A percentile compares a stretch with the other conserved stretches of the same genome.
These are phyloP conservation scores for Asterionellopsis glacialis DNA, from an alignment of 108 stramenopile species.

Conservation along the genomic window DNA sequence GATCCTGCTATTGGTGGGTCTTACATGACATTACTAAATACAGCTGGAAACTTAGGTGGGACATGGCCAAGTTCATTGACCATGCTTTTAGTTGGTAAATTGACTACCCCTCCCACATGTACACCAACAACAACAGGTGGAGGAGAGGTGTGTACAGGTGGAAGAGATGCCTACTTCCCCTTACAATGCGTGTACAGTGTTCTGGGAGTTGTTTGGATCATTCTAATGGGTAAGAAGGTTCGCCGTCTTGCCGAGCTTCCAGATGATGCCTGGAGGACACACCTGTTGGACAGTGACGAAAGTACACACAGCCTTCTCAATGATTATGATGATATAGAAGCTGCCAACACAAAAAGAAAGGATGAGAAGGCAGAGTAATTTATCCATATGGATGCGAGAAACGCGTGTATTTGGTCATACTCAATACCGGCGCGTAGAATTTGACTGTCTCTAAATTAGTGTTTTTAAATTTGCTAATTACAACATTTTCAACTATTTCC, in stretches of 20 bases:
- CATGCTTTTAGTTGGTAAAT: slow-evolving; percentile 73
- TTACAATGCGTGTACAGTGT: slow-evolving; percentile 60
- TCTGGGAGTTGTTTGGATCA: slow-evolving; percentile 70
- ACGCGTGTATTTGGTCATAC: too few species aligned
- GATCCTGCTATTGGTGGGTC: slow-evolving; percentile 98
- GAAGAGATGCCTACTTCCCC: slow-evolving; percentile 69
- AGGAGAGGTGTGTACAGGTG: slow-evolving; percentile 46
- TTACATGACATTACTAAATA: slow-evolving; percentile 99
- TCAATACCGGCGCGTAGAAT: too few species aligned
- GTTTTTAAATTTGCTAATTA: too few species aligned
- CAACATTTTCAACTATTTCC: too few species aligned
- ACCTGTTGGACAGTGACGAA: slow-evolving; percentile 48
- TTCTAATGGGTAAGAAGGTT: slow-evolving; percentile 55
- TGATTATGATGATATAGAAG: too few species aligned
- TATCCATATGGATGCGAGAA: too few species aligned
- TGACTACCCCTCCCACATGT: slow-evolving; percentile 44
- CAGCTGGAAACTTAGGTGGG: slow-evolving; percentile 91
- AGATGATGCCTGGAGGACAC: slow-evolving; percentile 85
- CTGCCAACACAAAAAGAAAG: too few species aligned
- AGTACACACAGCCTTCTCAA: too few species aligned
- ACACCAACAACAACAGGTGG: not conserved
- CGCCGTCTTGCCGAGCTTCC: slow-evolving; percentile 61
- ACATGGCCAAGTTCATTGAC: slow-evolving; percentile 87
- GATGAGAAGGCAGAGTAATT: too few species aligned
- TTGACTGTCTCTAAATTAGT: too few species aligned